Evolutionary conservation across 1,284 basidiomycete species (phyloP), one percentile per base, ranked within the genome.

Genomic region (Tilletia horrida): DNA sequence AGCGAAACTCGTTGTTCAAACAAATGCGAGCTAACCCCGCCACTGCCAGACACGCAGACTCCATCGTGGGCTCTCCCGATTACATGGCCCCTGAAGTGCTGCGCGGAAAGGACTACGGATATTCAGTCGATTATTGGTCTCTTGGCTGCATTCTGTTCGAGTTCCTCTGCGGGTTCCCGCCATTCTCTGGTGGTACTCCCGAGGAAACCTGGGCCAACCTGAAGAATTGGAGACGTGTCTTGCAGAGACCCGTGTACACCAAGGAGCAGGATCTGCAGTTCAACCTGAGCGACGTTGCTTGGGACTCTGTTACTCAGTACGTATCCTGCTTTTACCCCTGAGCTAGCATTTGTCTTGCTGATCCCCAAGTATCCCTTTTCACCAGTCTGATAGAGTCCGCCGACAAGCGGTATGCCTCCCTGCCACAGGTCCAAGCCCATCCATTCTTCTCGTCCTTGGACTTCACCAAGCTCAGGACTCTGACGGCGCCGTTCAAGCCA

Each of bases 201-300:
- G 95, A 99, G 77, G 96, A 99, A 84, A 99, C 96, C 0, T 99
- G 96, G 93, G 93, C 93, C 23, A 98, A 98, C 83, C 84, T 99
- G 75, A 97, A 97, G 84, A 97, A 97, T 82, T 99, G 96, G 96
- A 88, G 89, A 27, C 91, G 91, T 75, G 79, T 94, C 2, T 86
- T 99, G 3, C 86, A 90, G 23, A 84, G 96, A 70, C 96, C 96
- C 0, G 91, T 96, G 73, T 98, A 98, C 78, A 93, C 97, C 81
- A 90, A 91, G 73, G 90, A 91, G 2, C 94, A 98, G 81, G 96
- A 98, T 83, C 85, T 95, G 64, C 93, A 98, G 76, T 99, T 98
- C 86, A 99, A 98, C 84, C 85, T 99, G 72, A 88, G 88, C 2
- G 95, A 99, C 81, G 84, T 89, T 9, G 93, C 94, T 0, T 99